Base-by-base conservation (phyloP, 1,284 basidiomycete species). In the Rhizoctonia solani region DNA sequence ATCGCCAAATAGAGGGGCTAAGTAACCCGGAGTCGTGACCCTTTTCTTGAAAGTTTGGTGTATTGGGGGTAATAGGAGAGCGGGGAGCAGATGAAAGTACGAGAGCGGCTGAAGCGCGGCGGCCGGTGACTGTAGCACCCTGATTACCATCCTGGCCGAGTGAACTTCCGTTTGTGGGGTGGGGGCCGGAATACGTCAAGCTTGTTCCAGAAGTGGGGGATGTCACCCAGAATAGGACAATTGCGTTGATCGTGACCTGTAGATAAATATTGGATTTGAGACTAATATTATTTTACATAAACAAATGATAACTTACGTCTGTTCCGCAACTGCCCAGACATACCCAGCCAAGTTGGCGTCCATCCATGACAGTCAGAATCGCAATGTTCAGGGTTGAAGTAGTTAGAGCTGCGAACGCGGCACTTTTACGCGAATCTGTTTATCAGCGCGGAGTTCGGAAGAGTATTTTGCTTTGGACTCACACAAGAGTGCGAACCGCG, bases 341-440 rank as follows among this genome's bases (percentile, higher is more conserved):
- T 13, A 86, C 78, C 81, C 81, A 85, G 4, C 79, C 83, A 11
- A 82, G 75, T 72, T 86, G 79, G 34, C 76, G 73, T 4, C 85
- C 84, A 42, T 83, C 74, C 74, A 83, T 73, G 29, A 80, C 37
- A 4, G 82, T 81, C 50, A 87, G 75, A n/a, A 85, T 73, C 23
- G 79, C 73, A 55, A 85, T 81, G 72, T 86, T 87, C 58, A 80
- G 76, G 11, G 78, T 76, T 14, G 80, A 81, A 3, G 81, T 81
- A 1, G 77, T 76, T 1, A 85, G 76, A 0, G 82, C 81, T 14
- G 80, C 77, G 23, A 75, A 70, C 0, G 83, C 77, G 0, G 83
- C 83, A 61, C 81, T 81, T 39, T 21, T 19, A 29, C 19, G 9
- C 14, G n/a, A 13, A 0, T 25, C 19, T 29, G 11, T 21, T 16